These are phyloP conservation scores for Hyphopichia wangnamkhiaoensis DNA, from an alignment of 1,139 yeast species.

Conservation along the genomic window DNA sequence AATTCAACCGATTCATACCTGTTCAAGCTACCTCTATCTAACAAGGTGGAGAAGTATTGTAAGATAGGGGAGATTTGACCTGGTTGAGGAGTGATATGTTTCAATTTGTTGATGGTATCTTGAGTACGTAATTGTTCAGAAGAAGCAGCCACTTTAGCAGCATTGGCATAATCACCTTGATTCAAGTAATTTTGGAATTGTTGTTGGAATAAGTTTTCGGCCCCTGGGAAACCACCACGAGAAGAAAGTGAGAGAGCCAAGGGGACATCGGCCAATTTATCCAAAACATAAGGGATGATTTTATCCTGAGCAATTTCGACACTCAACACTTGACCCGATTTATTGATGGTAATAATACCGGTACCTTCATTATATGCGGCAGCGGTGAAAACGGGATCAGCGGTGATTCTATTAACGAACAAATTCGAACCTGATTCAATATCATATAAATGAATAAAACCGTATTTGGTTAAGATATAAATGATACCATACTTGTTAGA, in stretches of 20 bases:
- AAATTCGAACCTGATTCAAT: slow-evolving; percentile 89
- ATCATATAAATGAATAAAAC: slow-evolving; percentile 94
- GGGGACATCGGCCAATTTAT: slow-evolving; percentile 81
- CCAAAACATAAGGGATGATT: slow-evolving; percentile 86
- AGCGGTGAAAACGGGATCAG: slow-evolving; percentile 94
- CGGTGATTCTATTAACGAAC: slow-evolving; percentile 94
- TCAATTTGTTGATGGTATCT: slow-evolving; percentile 90
- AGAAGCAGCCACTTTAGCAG: slow-evolving; percentile 97
- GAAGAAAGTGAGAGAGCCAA: slow-evolving; percentile 88
- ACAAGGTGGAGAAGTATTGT: slow-evolving; percentile 87
- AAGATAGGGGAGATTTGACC: slow-evolving; percentile 94
- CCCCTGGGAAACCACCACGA: slow-evolving; percentile 97
- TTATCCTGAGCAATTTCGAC: slow-evolving; percentile 86
- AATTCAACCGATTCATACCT: slow-evolving; percentile 93
- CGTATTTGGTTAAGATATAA: slow-evolving; percentile 90
- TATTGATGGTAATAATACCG: slow-evolving; percentile 92
- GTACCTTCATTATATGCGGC: slow-evolving; percentile 68
- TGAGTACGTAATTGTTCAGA: slow-evolving; percentile 93
- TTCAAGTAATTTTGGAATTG: slow-evolving; percentile 85
- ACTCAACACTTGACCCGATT: slow-evolving; percentile 91
- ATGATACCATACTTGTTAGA: slow-evolving; percentile 84
- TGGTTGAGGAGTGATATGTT: slow-evolving; percentile 90
- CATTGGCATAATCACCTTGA: slow-evolving; percentile 85
- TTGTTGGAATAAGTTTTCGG: slow-evolving; percentile 86
- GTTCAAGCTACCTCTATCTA: slow-evolving; percentile 92